Conservation (phyloP, 2,329 filamentous ascomycete species). For the Hymenoscyphus linearis region DNA sequence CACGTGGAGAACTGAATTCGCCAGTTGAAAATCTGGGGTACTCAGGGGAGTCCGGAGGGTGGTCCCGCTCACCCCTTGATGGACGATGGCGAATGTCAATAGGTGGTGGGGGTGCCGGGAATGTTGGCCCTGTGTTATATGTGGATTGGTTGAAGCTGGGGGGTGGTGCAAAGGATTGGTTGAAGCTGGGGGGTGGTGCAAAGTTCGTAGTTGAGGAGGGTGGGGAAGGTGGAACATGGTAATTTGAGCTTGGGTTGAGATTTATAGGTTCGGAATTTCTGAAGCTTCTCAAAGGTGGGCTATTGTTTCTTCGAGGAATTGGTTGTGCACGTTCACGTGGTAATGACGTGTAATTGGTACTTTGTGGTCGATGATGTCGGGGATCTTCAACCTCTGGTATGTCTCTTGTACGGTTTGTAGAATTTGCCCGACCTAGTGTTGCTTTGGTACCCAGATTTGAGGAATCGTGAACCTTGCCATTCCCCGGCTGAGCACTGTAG, state of each 20-base stretch:
- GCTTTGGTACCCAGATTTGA: conserved; percentile 8
- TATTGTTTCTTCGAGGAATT: conserved; percentile 16
- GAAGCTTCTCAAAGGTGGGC: conserved; percentile 25
- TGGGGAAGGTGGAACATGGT: conserved; percentile 21
- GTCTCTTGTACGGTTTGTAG: conserved; percentile 20
- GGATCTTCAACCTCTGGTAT: conserved; percentile 2
- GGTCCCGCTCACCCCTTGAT: conserved; percentile 20
- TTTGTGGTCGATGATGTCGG: conserved; percentile 20
- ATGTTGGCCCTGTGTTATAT: conserved; percentile 10
- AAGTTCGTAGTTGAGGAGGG: conserved; percentile 17
- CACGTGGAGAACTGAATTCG: conserved; percentile 28
- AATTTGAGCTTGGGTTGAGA: neutral
- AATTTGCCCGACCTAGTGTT: conserved; percentile 20
- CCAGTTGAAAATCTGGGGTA: conserved; percentile 16
- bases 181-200: neutral
- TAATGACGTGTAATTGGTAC: conserved; percentile 19
- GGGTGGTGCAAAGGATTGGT: neutral
- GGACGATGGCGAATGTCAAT: conserved; percentile 18
- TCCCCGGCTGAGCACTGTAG: conserved; percentile 54
- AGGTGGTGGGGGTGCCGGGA: conserved; percentile 27
- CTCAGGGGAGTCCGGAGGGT: conserved; percentile 19
- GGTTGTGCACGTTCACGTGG: conserved; percentile 6
- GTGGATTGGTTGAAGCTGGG: neutral
- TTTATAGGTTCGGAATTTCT: conserved; percentile 22
- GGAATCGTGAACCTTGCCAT: conserved; percentile 47